Evolutionary conservation across 805 yeast genomes (phyloP), one percentile per base, ranked within the genome.

Genomic region (Hanseniaspora lindneri): DNA sequence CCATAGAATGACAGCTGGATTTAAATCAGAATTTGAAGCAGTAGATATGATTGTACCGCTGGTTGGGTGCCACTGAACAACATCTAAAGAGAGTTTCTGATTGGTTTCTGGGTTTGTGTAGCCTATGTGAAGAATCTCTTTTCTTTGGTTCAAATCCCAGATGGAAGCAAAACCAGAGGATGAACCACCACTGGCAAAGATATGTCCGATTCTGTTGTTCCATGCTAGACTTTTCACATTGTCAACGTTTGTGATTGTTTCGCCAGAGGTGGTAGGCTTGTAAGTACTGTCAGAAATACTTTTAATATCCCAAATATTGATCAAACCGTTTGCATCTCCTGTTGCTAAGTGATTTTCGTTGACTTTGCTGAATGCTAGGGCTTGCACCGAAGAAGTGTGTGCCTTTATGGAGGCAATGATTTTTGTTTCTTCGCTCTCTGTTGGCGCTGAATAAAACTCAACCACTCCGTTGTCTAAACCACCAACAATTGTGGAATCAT

Each of bases 31-130:
- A 52, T 81, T 87, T 25, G 92, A 79, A 24, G 95, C 95, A 23
- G 97, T 89, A 24, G 83, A 78, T 51, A 92, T 74, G 61, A 77
- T 81, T 14, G 97, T 89, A 51, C 89, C 77, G 66, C 80, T 80
- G 39, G 74, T 67, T 50, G 99, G 98, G 64, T 92, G 96, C 99
- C 99, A 92, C 51, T 81, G 86, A 13, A 92, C 94, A 52, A 75
- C 74, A 30, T 94, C 77, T 44, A 89, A 73, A 49, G 80, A 80
- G 21, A 87, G 80, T 58, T 81, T 75, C 25, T 69, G 62, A 14
- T 68, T 66, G 3, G 70, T 62, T 19, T 61, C 56, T 11, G 75
- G 67, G 7, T 80, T 77, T 20, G 79, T 69, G 63, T 85, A 84
- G 50, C 78, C 74, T 61, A 92, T 72, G 63, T 86, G 95, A 53